phyloP scores from a whole-genome alignment of 257 asterid species.

The Solanum chmielewskii region DNA sequence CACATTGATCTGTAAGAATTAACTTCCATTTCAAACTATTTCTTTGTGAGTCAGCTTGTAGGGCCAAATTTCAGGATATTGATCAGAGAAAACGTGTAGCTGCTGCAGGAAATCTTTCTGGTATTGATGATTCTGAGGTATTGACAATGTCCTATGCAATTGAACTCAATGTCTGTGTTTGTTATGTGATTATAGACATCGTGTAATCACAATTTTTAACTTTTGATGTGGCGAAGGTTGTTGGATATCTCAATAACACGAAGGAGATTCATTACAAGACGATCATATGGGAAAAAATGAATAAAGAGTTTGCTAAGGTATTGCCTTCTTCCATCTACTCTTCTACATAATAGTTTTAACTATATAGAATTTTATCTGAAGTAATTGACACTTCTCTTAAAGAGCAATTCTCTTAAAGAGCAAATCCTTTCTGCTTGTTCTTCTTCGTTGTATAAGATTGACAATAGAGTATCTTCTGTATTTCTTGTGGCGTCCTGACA shows the following conservation, averaged over 20 bases:
- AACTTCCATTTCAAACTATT: neutral
- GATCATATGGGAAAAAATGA: constrained; percentile 52
- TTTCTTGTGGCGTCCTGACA: neutral
- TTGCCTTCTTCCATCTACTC: constrained; percentile 1
- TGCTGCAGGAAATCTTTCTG: constrained; percentile 21
- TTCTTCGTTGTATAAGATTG: neutral
- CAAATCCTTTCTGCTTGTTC: neutral
- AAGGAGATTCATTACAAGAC: constrained; percentile 35
- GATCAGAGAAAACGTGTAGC: constrained; percentile 2
- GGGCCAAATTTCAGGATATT: constrained; percentile 1
- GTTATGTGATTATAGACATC: neutral
- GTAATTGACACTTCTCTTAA: neutral
- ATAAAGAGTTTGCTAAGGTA: constrained; percentile 25
- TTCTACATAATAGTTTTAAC: neutral
- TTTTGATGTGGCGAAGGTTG: constrained; percentile 17
- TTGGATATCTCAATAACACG: constrained; percentile 40
- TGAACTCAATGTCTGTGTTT: neutral
- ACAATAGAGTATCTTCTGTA: neutral
- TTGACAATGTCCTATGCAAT: neutral
- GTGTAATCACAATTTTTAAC: neutral
- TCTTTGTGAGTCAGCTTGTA: constrained; percentile 16
- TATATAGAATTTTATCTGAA: neutral
- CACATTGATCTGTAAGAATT: neutral
- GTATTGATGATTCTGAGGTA: constrained; percentile 56
- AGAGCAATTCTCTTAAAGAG: neutral